Base-by-base conservation (phyloP, 305 asterid genomes). In the Fraxinus velutina region DNA sequence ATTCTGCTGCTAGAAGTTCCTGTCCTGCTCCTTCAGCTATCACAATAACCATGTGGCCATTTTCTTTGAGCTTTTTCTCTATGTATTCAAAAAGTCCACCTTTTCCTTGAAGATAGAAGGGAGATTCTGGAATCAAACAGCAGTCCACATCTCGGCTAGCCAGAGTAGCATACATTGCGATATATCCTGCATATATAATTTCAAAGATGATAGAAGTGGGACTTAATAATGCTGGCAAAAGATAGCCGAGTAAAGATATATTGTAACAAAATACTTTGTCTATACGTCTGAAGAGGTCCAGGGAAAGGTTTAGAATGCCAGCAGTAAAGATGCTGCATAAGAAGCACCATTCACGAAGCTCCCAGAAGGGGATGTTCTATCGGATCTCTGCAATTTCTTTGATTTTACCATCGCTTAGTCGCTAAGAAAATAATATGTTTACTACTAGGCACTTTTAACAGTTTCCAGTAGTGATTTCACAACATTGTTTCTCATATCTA, bases 81-180 rank as follows among this genome's bases (percentile, higher is more conserved):
- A 90, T 74, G 68, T 89, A 90, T 81, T 91, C 97, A 33, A 81
- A 86, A 42, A 92, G 94, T 80, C 97, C 97, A 60, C 94, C 93
- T 75, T 86, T 62, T 79, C 94, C 97, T 84, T 92, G 93, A 27
- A 92, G 91, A 85, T 84, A 90, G 86, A 92, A 92, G 47, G 95
- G 94, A 13, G 95, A 88, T 82, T 92, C 97, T 5, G 95, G 95
- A 82, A 92, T 92, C 91, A 92, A 88, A 84, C 97, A 92, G 84
- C 93, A 91, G 87, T 91, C 97, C 33, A 92, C 97, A 77, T 92
- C 97, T 84, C 97, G 91, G 86, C 97, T 92, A 36, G 97, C 97
- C 84, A 92, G 90, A 78, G 97, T 92, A 79, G 97, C 97, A 82
- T 92, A 85, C 97, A 92, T 90, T 79, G 97, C 92, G 44, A 92